phyloP scores from a whole-genome alignment of 2,329 filamentous ascomycete species.

The Hymenoscyphus occultus region DNA sequence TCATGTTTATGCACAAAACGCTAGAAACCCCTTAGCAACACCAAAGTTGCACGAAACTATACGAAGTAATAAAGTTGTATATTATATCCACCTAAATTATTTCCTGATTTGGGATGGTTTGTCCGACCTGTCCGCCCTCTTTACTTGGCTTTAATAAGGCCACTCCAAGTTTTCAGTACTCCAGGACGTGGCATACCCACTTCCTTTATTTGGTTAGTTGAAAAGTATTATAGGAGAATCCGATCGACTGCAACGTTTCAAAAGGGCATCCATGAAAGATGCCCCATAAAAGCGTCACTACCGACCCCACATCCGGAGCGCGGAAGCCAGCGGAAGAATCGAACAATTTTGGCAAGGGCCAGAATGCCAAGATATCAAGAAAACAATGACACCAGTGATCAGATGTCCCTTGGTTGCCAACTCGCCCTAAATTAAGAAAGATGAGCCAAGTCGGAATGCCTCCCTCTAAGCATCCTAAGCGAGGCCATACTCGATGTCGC shows the following conservation, averaged over 20 bases:
- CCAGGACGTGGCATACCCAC: too few relatives aligned
- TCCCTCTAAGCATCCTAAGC: not conserved
- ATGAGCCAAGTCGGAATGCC: not conserved
- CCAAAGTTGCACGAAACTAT: too few relatives aligned
- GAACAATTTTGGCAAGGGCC: not conserved
- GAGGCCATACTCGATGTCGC: not conserved
- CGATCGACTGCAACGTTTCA: not conserved
- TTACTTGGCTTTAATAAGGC: too few relatives aligned
- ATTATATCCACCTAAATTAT: too few relatives aligned
- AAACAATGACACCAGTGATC: slow-evolving; percentile 1
- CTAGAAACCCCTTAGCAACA: too few relatives aligned
- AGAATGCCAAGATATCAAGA: not conserved
- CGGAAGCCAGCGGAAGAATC: not conserved
- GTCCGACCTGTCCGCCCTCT: too few relatives aligned
- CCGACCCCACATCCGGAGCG: not conserved
- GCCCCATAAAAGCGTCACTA: not conserved
- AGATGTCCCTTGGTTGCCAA: not conserved
- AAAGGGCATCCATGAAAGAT: not conserved
- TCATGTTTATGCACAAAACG: too few relatives aligned
- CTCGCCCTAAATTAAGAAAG: not conserved
- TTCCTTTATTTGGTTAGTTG: too few relatives aligned
- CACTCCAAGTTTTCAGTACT: too few relatives aligned
- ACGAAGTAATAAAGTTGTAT: too few relatives aligned
- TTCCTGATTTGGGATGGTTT: too few relatives aligned
- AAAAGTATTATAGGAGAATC: not conserved